Percentiles rank a stretch among this genome's conserved stretches.
These are phyloP conservation scores for Parietaria judaica DNA, from an alignment of 306 rosid genomes.

Conservation along the genomic window DNA sequence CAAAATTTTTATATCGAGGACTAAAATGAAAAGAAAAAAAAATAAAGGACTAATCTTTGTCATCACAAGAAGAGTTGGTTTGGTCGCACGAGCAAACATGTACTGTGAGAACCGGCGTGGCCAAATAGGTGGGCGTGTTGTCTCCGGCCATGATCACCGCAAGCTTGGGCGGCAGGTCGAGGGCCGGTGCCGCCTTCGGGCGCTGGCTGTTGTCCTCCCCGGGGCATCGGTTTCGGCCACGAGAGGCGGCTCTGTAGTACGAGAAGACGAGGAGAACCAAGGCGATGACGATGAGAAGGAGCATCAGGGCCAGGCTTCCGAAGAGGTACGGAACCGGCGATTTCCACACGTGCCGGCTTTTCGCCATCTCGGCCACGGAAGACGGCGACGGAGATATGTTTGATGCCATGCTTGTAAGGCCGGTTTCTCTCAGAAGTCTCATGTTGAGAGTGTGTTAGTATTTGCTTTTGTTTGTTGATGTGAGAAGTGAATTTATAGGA, in stretches of 20 bases:
- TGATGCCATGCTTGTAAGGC: conserved; percentile 7
- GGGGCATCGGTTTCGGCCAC: neutral
- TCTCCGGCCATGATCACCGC: conserved; percentile 54
- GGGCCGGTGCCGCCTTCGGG: neutral
- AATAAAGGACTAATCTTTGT: neutral
- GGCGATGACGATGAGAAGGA: conserved; percentile 50
- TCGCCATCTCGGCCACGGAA: conserved; percentile 10
- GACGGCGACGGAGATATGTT: conserved; percentile 3
- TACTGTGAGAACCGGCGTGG: conserved; percentile 18
- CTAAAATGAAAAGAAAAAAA: too few species aligned
- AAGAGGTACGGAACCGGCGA: conserved; percentile 79
- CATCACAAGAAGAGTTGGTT: neutral
- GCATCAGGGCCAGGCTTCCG: conserved; percentile 52
- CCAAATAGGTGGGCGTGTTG: conserved; percentile 34
- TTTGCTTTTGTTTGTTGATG: neutral
- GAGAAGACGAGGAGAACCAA: conserved; percentile 65
- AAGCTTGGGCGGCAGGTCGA: conserved; percentile 19
- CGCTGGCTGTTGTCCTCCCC: neutral
- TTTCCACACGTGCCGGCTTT: conserved; percentile 34
- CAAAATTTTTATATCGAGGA: too few species aligned
- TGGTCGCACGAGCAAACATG: neutral
- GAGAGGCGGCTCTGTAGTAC: conserved; percentile 26
- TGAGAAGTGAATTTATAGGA: conserved; percentile 37
- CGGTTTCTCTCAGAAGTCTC: conserved; percentile 15
- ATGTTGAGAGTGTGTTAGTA: neutral